Evolutionary conservation across 2,329 filamentous ascomycete genomes (phyloP).

Genomic region (Colletotrichum lindemuthianum): DNA sequence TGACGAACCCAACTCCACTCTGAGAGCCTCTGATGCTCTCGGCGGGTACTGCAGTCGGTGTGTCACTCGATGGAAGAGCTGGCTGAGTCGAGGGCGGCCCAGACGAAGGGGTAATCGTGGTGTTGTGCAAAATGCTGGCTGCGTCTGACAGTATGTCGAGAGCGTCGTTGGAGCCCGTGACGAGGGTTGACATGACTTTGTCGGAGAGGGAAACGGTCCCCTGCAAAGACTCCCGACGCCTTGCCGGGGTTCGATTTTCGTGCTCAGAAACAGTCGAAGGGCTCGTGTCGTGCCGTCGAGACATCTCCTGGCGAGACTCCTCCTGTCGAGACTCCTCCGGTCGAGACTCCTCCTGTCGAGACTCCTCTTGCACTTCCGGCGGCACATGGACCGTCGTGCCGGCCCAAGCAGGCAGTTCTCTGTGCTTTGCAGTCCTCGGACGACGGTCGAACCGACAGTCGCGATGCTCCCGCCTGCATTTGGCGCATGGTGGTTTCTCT

Average conservation of each 20-base stretch:
- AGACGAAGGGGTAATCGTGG: constrained; percentile 16
- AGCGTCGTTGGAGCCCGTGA: constrained; percentile 23
- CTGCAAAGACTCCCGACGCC: not conserved
- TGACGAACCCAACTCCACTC: constrained; percentile 18
- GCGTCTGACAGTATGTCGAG: constrained; percentile 22
- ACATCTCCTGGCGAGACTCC: too few relatives aligned
- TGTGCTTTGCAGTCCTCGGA: constrained; percentile 21
- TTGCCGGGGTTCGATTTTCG: not conserved
- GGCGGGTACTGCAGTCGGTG: constrained; percentile 3
- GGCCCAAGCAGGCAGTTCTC: constrained; percentile 28
- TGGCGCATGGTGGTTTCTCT: constrained; percentile 33
- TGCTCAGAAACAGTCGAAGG: not conserved
- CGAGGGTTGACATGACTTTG: constrained; percentile 15
- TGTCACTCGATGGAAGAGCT: not conserved
- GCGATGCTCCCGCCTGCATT: constrained; percentile 33
- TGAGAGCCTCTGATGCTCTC: not conserved
- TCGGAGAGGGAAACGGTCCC: constrained; percentile 7
- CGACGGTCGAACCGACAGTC: constrained; percentile 30
- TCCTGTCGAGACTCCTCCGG: not conserved
- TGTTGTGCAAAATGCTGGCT: constrained; percentile 4
- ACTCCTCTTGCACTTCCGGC: not conserved
- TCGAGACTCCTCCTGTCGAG: not conserved
- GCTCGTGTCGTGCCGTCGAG: too few relatives aligned
- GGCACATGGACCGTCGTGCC: not conserved
- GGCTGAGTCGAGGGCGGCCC: not conserved